phyloP scores from a whole-genome alignment of 345 rosid species.

The Diplotaxis tenuifolia region DNA sequence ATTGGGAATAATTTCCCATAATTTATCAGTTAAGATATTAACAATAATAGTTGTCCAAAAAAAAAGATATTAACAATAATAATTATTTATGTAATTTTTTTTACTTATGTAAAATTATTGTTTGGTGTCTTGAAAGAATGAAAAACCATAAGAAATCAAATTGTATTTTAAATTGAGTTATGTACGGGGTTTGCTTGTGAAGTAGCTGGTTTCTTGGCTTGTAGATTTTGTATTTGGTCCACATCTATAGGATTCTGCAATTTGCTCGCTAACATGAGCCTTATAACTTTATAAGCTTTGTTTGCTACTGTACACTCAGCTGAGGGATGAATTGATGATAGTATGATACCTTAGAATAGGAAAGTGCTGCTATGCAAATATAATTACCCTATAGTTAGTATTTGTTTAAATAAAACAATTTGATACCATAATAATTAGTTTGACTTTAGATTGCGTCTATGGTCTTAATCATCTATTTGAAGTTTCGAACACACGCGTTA shows the following conservation, averaged over 20 bases:
- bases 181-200: conserved; percentile 26
- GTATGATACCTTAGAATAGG: conserved; percentile 14
- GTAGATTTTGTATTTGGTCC: conserved; percentile 32
- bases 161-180: conserved; percentile 19
- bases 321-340: background rate
- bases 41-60: background rate
- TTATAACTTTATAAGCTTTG: background rate
- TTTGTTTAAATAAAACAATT: background rate
- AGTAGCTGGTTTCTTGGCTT: conserved; percentile 35
- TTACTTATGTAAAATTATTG: background rate
- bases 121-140: conserved; percentile 28
- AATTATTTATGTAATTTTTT: too few relatives aligned
- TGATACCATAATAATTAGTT: conserved; percentile 15
- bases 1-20: background rate
- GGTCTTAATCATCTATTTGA: background rate
- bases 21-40: background rate
- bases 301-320: conserved; percentile 21
- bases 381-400: background rate
- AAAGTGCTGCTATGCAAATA: background rate
- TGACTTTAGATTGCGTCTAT: background rate
- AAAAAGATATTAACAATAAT: background rate
- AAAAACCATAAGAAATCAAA: conserved; percentile 30
- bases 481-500: background rate
- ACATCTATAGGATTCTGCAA: conserved; percentile 18
- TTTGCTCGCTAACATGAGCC: conserved; percentile 25